Conservation (phyloP, 2,329 filamentous ascomycete genomes). For the Chaetomium sp. region DNA sequence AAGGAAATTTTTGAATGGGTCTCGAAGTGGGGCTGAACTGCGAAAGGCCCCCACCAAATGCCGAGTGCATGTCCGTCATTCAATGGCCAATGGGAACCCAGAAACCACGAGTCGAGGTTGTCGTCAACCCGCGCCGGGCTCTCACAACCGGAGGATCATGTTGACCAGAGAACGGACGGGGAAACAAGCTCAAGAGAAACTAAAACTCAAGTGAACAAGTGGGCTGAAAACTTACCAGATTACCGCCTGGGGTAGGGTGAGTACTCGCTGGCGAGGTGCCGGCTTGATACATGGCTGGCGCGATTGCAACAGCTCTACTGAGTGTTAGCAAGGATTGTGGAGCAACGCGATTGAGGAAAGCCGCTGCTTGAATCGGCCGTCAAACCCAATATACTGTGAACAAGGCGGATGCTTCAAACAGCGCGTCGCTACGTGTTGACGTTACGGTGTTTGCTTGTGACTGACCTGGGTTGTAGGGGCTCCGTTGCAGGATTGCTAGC, state of each 20-base stretch:
- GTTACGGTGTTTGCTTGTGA: background rate
- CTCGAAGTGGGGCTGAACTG: constrained; percentile 15
- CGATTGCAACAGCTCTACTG: constrained; percentile 22
- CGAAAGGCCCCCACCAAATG: constrained; percentile 15
- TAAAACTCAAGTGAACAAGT: background rate
- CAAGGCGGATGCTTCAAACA: background rate
- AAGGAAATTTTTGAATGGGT: constrained; percentile 25
- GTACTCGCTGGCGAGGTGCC: constrained; percentile 36
- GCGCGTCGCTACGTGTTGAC: background rate
- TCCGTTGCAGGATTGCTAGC: constrained; percentile 29
- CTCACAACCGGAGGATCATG: background rate
- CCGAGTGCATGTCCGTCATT: background rate
- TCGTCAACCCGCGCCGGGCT: background rate
- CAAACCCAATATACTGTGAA: background rate
- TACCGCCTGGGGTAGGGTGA: constrained; percentile 31
- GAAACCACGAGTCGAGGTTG: background rate
- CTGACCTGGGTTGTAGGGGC: constrained; percentile 44
- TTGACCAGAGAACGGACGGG: background rate
- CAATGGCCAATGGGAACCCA: background rate
- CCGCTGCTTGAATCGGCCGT: too few species aligned
- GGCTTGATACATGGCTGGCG: constrained; percentile 24
- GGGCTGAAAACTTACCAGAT: constrained; percentile 31
- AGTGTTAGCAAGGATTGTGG: constrained; percentile 5
- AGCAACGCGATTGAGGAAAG: too few species aligned
- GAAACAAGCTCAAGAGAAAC: background rate